Evolutionary conservation across 306 rosid species (phyloP).

Genomic region (Begonia loranthoides): DNA sequence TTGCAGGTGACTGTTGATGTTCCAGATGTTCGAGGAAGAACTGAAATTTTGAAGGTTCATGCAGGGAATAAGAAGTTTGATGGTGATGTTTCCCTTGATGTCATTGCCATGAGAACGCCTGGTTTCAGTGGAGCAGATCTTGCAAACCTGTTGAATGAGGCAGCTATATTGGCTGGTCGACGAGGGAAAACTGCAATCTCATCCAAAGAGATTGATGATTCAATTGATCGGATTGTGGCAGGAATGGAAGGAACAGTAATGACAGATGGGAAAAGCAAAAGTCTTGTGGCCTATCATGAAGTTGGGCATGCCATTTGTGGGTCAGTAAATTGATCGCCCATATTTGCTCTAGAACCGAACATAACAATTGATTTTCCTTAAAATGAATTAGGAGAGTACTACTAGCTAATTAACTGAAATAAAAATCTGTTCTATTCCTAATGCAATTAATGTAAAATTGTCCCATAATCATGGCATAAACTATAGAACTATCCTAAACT

Average conservation of each 20-base stretch:
- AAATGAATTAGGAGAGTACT: no score
- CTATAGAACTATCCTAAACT: no score
- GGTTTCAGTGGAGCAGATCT: conserved; percentile 99
- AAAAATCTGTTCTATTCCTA: no score
- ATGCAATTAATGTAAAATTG: no score
- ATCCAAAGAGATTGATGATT: conserved; percentile 90
- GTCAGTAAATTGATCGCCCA: conserved; percentile 28
- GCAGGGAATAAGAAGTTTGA: conserved; percentile 83
- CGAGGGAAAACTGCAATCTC: conserved; percentile 83
- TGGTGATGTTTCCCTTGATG: conserved; percentile 72
- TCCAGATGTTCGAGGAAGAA: conserved; percentile 88
- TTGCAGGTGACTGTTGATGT: conserved; percentile 86
- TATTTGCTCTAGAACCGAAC: neutral
- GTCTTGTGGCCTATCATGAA: conserved; percentile 94
- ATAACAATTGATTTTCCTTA: neutral
- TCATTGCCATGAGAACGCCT: conserved; percentile 95
- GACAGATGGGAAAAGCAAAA: conserved; percentile 98
- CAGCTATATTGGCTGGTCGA: conserved; percentile 92
- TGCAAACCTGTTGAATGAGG: conserved; percentile 94
- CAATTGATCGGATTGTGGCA: conserved; percentile 95
- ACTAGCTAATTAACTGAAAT: no score
- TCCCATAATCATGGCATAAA: no score
- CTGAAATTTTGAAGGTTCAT: conserved; percentile 94
- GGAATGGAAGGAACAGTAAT: conserved; percentile 99
- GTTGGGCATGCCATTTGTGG: conserved; percentile 98